Evolutionary conservation across 1,284 basidiomycete species (phyloP).

Genomic region (Ustilago crameri): DNA sequence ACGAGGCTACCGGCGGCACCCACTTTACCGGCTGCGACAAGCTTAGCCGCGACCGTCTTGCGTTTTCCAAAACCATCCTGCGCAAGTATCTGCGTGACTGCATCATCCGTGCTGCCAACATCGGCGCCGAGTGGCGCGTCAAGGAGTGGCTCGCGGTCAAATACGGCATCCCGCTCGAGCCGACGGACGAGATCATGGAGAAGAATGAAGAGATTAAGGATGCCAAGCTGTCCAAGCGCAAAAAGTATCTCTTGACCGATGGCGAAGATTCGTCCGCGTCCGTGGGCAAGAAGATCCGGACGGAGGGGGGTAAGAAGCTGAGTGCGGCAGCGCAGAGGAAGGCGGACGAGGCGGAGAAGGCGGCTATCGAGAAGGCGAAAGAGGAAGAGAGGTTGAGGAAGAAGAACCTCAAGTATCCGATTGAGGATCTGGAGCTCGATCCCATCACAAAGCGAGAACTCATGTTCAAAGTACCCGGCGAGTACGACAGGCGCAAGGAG

Average conservation of each 20-base stretch:
- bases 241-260: conserved; percentile 76
- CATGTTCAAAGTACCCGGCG: conserved; percentile 50
- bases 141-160: conserved; percentile 83
- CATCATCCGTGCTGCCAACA: conserved; percentile 86
- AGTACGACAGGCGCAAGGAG: conserved; percentile 49
- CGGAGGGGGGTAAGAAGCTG: conserved; percentile 38
- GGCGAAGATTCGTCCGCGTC: conserved; percentile 76
- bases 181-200: conserved; percentile 83
- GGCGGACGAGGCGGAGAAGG: conserved; percentile 43
- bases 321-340: conserved; percentile 36
- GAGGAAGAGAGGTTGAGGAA: conserved; percentile 75
- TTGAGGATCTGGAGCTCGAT: conserved; percentile 71
- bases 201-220: conserved; percentile 83
- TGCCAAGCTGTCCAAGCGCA: conserved; percentile 73
- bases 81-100: conserved; percentile 95
- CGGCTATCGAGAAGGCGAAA: conserved; percentile 42
- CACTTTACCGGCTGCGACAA: conserved; percentile 82
- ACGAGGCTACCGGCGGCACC: conserved; percentile 73
- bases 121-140: conserved; percentile 93
- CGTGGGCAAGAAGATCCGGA: conserved; percentile 62
- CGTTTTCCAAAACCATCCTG: conserved; percentile 94
- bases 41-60: conserved; percentile 86
- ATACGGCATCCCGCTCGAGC: conserved; percentile 83
- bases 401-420: conserved; percentile 81
- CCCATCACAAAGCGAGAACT: conserved; percentile 65